phyloP scores from a whole-genome alignment of 305 asterid species.

The Solanum aculeatissimum region DNA sequence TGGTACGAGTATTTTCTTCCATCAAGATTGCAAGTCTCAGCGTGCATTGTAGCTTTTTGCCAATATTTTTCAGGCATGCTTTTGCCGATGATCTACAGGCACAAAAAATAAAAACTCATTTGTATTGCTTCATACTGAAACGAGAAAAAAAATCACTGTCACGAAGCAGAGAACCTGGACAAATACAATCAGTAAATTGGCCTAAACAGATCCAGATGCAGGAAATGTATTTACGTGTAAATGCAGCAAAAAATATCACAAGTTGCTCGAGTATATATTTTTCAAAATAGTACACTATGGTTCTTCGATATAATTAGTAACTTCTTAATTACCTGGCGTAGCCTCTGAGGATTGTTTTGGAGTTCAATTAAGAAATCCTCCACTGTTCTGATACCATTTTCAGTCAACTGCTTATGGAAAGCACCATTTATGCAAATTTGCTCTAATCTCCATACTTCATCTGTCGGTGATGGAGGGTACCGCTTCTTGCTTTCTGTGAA shows the following conservation, averaged over 20 bases:
- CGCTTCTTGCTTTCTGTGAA: conserved; percentile 81
- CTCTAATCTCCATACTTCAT: conserved; percentile 91
- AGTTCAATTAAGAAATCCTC: conserved; percentile 55
- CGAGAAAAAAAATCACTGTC: no score
- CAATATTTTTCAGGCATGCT: conserved; percentile 78
- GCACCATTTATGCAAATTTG: conserved; percentile 73
- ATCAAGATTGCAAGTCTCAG: conserved; percentile 66
- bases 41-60: conserved; percentile 58
- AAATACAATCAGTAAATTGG: no score
- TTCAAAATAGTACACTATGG: neutral
- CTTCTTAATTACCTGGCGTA: conserved; percentile 49
- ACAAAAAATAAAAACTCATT: neutral
- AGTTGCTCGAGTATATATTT: neutral
- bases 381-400: conserved; percentile 51
- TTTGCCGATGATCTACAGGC: conserved; percentile 62
- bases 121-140: no score
- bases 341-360: conserved; percentile 44
- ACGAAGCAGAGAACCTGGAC: no score
- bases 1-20: conserved; percentile 37
- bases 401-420: conserved; percentile 64
- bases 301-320: neutral
- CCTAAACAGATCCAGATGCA: no score
- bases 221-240: no score
- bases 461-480: conserved; percentile 77
- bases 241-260: neutral